Base-by-base conservation (phyloP, 2,329 filamentous ascomycete genomes). In the Trichophyton rubrum region DNA sequence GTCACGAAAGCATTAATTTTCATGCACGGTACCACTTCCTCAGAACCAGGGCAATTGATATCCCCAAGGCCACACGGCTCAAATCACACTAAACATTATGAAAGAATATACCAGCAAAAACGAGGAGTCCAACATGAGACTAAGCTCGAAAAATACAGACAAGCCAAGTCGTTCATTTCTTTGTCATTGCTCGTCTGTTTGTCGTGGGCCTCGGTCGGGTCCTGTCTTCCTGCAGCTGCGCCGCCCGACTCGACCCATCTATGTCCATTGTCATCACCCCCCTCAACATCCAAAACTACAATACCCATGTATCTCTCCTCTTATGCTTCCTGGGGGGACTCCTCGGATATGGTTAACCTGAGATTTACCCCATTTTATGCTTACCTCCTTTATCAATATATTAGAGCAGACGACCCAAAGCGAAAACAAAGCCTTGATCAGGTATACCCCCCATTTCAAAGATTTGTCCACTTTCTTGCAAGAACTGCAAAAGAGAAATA, bases 171-270 rank as follows among this genome's bases (percentile, higher is more conserved):
- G 33, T 17, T 24, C 27, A n/a, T 35, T 55, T 55, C 51, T 55
- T 55, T 55, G 51, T 55, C 51, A 55, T 6, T 13, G 2, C 22
- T 53, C 22, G 17, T 38, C 51, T 55, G 51, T 55, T 55, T 55
- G 51, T 55, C 45, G 45, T 51, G 45, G 45, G 45, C 45, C 20
- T 27, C 15, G n/a, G n/a, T 55, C 51, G 51, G 11, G 51, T 35
- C 51, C 24, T 55, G 51, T 35, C 51, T 55, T 35, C 27, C 15
- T 38, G 33, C 33, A 38, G 33, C 33, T 9, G 33, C 30, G 27
- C 51, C 51, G 15, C 51, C 51, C 24, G 51, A 55, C 24, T 11
- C 51, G 51, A 55, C 51, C 51, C 51, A 55, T 55, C 51, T 55
- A 33, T 9, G 6, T 33, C 7, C 11, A 8, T 24, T 6, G 3